These are phyloP conservation scores for Pythium monospermum DNA, from an alignment of 352 stramenopile genomes.

Conservation along the genomic window DNA sequence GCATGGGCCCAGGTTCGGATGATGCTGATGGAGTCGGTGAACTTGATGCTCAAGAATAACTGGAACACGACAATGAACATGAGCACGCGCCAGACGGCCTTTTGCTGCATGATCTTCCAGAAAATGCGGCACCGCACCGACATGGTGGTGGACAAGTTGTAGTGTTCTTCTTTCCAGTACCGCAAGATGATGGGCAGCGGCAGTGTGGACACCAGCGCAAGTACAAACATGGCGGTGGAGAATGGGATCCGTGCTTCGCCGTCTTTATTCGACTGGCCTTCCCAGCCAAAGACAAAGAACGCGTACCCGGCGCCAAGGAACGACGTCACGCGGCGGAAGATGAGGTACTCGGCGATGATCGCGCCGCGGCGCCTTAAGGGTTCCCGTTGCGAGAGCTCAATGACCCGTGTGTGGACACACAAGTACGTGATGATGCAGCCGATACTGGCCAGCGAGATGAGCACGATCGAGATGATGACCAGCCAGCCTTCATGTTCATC, in stretches of 20 bases:
- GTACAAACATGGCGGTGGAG: conserved; percentile 32
- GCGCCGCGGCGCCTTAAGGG: conserved; percentile 65
- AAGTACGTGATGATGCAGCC: conserved; percentile 58
- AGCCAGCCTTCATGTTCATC: conserved; percentile 39
- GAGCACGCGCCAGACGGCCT: conserved; percentile 70
- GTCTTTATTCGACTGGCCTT: not conserved
- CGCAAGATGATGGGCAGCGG: conserved; percentile 54
- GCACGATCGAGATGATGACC: conserved; percentile 55
- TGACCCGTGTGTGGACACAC: conserved; percentile 53
- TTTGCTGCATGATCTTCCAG: conserved; percentile 71
- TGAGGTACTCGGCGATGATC: conserved; percentile 30
- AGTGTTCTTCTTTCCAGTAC: conserved; percentile 70
- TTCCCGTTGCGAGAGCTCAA: conserved; percentile 76
- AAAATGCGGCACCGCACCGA: conserved; percentile 43
- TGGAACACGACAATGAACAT: conserved; percentile 51
- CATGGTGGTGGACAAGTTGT: conserved; percentile 62
- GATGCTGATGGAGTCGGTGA: conserved; percentile 18
- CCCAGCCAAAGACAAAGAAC: conserved; percentile 11
- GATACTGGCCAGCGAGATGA: conserved; percentile 59
- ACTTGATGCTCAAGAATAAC: conserved; percentile 28
- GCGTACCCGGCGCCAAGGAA: conserved; percentile 19
- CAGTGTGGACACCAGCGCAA: conserved; percentile 62
- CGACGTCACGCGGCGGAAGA: conserved; percentile 26
- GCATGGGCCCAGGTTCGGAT: conserved; percentile 21
- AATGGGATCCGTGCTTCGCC: conserved; percentile 19